Percentiles rank a stretch among this genome's conserved stretches.
These are phyloP conservation scores for Chlorella sp. DNA, from an alignment of 139 green algal genomes.

Conservation along the genomic window DNA sequence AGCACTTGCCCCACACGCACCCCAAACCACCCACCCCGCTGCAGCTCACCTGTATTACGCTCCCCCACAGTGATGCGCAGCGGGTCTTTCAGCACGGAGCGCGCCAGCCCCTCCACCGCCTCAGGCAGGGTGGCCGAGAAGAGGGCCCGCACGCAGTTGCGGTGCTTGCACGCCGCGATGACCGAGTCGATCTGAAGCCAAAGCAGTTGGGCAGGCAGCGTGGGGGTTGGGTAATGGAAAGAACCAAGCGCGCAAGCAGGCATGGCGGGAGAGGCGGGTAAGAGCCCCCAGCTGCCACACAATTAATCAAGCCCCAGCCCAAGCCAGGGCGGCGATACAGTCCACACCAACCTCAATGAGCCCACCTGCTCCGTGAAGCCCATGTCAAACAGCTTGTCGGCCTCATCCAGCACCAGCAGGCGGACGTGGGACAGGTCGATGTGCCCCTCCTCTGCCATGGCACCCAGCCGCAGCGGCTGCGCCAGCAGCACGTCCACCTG, in stretches of 20 bases:
- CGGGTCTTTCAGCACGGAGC: slow-evolving; percentile 85
- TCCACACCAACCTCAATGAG: too few relatives aligned
- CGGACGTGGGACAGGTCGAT: slow-evolving; percentile 26
- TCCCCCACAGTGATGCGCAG: slow-evolving; percentile 90
- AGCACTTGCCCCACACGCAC: neutral
- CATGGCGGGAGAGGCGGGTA: too few relatives aligned
- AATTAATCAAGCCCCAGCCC: too few relatives aligned
- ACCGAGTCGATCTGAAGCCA: slow-evolving; percentile 73
- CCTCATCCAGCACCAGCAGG: slow-evolving; percentile 93
- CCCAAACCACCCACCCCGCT: neutral
- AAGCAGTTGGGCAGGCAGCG: too few relatives aligned
- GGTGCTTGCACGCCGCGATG: slow-evolving; percentile 79
- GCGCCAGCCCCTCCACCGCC: slow-evolving; percentile 86
- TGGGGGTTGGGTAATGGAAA: neutral
- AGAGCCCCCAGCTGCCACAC: too few relatives aligned
- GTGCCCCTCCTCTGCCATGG: slow-evolving; percentile 63
- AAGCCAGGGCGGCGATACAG: too few relatives aligned
- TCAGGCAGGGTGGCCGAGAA: slow-evolving; percentile 97
- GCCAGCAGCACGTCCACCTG: slow-evolving; percentile 90
- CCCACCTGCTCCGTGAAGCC: slow-evolving; percentile 88
- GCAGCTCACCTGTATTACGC: slow-evolving; percentile 59
- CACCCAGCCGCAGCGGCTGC: slow-evolving; percentile 84
- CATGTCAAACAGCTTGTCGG: slow-evolving; percentile 96
- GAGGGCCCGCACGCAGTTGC: slow-evolving; percentile 59
- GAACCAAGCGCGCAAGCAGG: too few relatives aligned